Evolutionary conservation across 495 filamentous ascomycete species (phyloP), one percentile per base, ranked within the genome.

Genomic region (Penicillium cosmopolitanum): DNA sequence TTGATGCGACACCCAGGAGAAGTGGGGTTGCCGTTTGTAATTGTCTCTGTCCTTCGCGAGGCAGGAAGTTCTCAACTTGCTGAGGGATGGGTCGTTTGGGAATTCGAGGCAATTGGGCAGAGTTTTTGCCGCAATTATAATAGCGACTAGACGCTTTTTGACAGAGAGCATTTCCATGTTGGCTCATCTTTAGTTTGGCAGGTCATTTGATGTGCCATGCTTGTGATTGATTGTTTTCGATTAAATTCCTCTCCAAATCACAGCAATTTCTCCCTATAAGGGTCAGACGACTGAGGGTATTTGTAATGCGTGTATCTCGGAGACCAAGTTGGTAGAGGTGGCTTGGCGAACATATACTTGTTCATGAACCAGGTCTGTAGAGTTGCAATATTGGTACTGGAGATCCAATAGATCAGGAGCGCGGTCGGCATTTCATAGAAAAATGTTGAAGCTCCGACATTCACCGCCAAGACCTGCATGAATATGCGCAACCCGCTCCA

Each of bases 361-460:
- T 73, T 70, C 55, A 79, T 60, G 7, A 73, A 38, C 50, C 55
- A 62, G 6, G 69, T 70, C 60, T 81, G 78, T 21, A 76, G 28
- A 18, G 75, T 78, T 19, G 77, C 77, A 31, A 73, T 50, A 61
- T 74, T 79, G n/a, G 76, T 71, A 60, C 76, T 80, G 0, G 81
- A 76, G 15, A 90, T 78, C 90, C 90, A 93, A 63, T 92, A 93
- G 13, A 93, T 65, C 60, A 91, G 78, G 40, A 93, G 72, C 1
- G 87, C 89, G 28, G 75, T 76, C 3, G 88, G 88, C 53, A 90
- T 63, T 44, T 82, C 63, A 55, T 67, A 57, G 25, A 78, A 50
- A 47, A 57, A 77, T 8, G 66, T 60, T 13, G 73, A 62, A 9
- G 70, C 1, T 3, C 72, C 77, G 38, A 77, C 60, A 34, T 73